phyloP scores from a whole-genome alignment of 257 asterid species.

The Ocimum tenuiflorum region DNA sequence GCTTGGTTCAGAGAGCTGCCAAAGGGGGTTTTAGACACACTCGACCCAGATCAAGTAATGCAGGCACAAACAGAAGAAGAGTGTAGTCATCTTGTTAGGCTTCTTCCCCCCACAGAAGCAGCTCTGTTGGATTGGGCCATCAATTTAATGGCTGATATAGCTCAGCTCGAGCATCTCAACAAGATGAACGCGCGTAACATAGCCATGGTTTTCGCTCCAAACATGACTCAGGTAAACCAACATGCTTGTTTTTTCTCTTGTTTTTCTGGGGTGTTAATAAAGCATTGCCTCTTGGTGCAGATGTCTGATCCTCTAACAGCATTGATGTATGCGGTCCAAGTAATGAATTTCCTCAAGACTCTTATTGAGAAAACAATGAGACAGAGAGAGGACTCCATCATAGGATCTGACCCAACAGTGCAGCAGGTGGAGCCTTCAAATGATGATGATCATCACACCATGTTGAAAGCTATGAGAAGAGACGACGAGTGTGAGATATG shows the following conservation, averaged over 20 bases:
- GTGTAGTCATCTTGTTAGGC: conserved; percentile 52
- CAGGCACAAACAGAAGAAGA: conserved; percentile 69
- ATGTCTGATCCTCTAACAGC: conserved; percentile 79
- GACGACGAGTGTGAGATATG: conserved; percentile 5
- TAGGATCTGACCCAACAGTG: conserved; percentile 26
- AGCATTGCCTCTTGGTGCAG: too few relatives aligned
- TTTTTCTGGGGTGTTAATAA: too few relatives aligned
- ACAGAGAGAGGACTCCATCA: conserved; percentile 39
- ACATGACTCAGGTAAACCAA: conserved; percentile 96
- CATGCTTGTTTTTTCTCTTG: too few relatives aligned
- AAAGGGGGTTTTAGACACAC: conserved; percentile 61
- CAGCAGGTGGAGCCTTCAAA: conserved; percentile 28
- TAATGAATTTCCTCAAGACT: conserved; percentile 65
- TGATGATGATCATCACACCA: conserved; percentile 29
- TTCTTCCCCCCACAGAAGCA: conserved; percentile 68
- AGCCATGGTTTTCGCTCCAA: conserved; percentile 93
- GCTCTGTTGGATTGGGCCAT: conserved; percentile 86
- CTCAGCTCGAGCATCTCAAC: conserved; percentile 63
- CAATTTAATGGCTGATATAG: conserved; percentile 87
- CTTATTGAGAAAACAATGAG: conserved; percentile 44
- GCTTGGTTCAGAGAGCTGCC: conserved; percentile 98
- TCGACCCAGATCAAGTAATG: conserved; percentile 72
- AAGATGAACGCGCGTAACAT: conserved; percentile 87
- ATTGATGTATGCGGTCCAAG: conserved; percentile 66
- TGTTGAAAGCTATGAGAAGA: conserved; percentile 5